Conservation (phyloP, 306 rosid species). For the Cicer chorassanicum region DNA sequence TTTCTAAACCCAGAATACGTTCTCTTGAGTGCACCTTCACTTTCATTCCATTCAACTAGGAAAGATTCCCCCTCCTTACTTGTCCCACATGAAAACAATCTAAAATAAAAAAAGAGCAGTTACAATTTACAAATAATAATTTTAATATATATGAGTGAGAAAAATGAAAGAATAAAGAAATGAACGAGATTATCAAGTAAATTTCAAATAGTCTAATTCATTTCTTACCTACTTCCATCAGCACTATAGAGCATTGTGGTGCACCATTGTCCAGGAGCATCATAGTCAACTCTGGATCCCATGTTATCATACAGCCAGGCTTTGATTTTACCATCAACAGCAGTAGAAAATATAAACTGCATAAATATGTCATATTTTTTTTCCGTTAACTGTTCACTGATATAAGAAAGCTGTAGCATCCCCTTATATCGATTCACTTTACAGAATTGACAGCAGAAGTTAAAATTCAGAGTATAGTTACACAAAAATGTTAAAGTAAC, state of each 20-base stretch:
- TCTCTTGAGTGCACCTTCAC: constrained; percentile 74
- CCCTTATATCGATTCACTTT: constrained; percentile 17
- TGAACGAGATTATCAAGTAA: neutral
- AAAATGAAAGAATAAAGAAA: neutral
- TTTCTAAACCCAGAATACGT: constrained; percentile 72
- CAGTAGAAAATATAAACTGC: constrained; percentile 86
- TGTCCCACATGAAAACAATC: constrained; percentile 94
- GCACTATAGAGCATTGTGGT: constrained; percentile 78
- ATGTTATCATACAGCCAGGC: constrained; percentile 80
- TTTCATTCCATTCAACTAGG: constrained; percentile 92
- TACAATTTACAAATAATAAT: constrained; percentile 16
- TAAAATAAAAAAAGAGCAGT: constrained; percentile 41
- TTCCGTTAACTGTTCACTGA: constrained; percentile 11
- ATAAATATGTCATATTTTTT: constrained; percentile 16
- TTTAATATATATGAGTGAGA: neutral
- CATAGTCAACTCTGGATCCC: constrained; percentile 80
- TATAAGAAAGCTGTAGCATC: constrained; percentile 9
- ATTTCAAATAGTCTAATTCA: neutral
- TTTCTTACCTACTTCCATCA: constrained; percentile 77
- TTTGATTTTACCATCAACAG: constrained; percentile 86
- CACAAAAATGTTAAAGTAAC: constrained; percentile 14
- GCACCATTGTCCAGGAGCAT: constrained; percentile 89
- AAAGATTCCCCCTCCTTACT: constrained; percentile 81
- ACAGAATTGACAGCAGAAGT: constrained; percentile 20
- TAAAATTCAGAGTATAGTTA: neutral